Base-by-base conservation (phyloP, 345 rosid species). In the Ceriops zippeliana region DNA sequence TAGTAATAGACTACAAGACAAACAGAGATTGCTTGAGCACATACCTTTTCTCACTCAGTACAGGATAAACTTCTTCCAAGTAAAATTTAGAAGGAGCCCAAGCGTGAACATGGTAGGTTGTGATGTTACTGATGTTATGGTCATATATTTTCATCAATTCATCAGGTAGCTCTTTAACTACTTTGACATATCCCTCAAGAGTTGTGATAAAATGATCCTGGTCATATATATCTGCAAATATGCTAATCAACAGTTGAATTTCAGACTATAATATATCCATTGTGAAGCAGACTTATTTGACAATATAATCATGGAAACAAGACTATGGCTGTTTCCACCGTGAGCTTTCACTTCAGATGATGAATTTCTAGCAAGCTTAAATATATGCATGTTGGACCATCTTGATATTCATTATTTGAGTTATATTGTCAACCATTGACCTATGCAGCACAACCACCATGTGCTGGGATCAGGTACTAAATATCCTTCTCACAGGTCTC, bases 81-180 rank as follows among this genome's bases (percentile, higher is more conserved):
- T 93, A 93, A 79, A 85, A 86, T 58, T 78, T 86, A 62, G 82
- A 82, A 30, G 89, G 68, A 47, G 97, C 91, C 98, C 98, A 93
- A 56, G 98, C 91, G 65, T 81, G 81, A 69, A 93, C 83, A 15
- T 84, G 95, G 61, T 89, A 72, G 54, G 70, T 86, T 30, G 88
- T 86, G 65, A 91, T 85, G 70, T 81, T 89, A 62, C 86, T 76
- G 52, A 86, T 37, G 74, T 89, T 88, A 76, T 82, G 65, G 69
- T 73, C 81, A 65, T 80, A 86, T 75, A 76, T 89, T 73, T 74
- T 84, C 89, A 87, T 81, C 74, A 91, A 62, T 58, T 79, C 83
- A 37, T 84, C 84, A 4, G 98, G 98, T 53, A 93, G 76, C 76
- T 83, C 83, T 75, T 79, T 86, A 65, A 91, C 91, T 70, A 93